Conservation (phyloP, 1,139 yeast species). For the Magnusiomyces paraingens region DNA sequence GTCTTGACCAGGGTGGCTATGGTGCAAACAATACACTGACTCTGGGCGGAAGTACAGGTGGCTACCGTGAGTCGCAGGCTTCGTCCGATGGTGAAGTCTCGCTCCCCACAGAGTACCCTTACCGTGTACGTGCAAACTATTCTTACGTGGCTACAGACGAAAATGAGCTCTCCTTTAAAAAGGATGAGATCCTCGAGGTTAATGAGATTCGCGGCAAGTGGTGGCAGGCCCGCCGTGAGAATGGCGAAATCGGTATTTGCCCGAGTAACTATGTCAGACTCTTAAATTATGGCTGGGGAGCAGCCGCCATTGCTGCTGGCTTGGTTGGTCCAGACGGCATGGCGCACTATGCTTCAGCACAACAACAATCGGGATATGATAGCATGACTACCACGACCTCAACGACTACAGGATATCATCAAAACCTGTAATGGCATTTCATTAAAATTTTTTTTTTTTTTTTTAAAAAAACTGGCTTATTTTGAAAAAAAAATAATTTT, state of each 20-base stretch:
- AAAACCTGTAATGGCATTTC: no score
- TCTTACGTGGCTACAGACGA: conserved; percentile 60
- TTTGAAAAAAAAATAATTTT: no score
- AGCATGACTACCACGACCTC: no score
- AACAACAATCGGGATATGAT: no score
- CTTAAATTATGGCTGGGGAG: neutral
- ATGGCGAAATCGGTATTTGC: conserved; percentile 93
- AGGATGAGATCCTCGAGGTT: conserved; percentile 85
- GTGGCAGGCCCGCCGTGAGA: conserved; percentile 94
- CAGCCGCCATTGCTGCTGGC: no score
- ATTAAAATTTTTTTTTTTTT: no score
- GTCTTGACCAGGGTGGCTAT: no score
- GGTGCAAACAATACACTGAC: neutral
- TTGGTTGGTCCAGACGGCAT: no score
- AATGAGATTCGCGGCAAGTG: conserved; percentile 94
- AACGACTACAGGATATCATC: no score
- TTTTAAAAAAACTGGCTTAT: no score
- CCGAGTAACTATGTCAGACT: conserved; percentile 90
- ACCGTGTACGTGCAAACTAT: conserved; percentile 63
- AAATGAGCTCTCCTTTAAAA: conserved; percentile 83
- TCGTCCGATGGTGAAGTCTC: conserved; percentile 17
- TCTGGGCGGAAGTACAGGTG: neutral
- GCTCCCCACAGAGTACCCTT: conserved; percentile 55
- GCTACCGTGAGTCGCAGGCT: conserved; percentile 4
- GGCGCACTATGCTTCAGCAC: no score